phyloP scores from a whole-genome alignment of 1,284 basidiomycete species.

The Pholiota adiposa region DNA sequence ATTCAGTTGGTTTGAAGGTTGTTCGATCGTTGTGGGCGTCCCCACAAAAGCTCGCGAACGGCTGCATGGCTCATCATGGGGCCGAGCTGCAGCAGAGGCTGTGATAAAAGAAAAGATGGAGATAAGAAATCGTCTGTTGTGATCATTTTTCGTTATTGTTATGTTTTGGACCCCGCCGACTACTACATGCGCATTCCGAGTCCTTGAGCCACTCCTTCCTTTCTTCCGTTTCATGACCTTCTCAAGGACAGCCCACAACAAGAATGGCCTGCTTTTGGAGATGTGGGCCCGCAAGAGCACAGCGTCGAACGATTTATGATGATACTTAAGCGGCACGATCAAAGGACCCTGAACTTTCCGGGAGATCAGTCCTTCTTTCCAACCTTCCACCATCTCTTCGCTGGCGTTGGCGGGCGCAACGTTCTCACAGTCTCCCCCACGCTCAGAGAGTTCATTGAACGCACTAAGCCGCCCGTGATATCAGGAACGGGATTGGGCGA shows the following conservation, averaged over 20 bases:
- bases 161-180: background rate
- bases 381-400: background rate
- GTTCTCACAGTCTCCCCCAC: background rate
- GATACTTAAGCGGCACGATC: background rate
- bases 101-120: background rate
- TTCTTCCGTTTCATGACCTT: background rate
- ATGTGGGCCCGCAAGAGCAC: background rate
- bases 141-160: background rate
- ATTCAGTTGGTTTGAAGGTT: background rate
- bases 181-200: background rate
- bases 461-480: background rate
- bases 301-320: background rate
- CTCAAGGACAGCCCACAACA: background rate
- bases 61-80: background rate
- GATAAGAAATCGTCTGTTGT: background rate
- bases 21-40: background rate
- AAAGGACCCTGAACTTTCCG: background rate
- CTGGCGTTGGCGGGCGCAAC: constrained; percentile 1
- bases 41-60: background rate
- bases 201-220: background rate
- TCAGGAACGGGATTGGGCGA: background rate
- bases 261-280: background rate
- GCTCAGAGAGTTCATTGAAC: background rate
- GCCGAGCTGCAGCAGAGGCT: background rate
- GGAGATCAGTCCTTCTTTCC: background rate